Evolutionary conservation across 2,329 filamentous ascomycete genomes (phyloP).

Genomic region (Pseudogymnoascus pannorum): DNA sequence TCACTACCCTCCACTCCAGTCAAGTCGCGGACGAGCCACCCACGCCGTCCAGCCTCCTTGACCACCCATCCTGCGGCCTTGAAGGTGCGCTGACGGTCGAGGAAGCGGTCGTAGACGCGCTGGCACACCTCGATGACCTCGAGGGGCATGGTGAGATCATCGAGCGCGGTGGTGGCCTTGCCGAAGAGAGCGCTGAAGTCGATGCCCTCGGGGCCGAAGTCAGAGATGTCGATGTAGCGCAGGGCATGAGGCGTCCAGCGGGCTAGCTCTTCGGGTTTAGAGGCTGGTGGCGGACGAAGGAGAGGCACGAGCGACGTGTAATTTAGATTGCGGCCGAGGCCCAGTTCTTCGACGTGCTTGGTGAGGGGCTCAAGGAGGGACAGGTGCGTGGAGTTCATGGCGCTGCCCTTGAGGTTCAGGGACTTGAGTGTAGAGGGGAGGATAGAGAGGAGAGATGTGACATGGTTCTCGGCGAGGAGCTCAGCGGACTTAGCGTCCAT

Average conservation of each 20-base stretch:
- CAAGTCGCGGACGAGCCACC: slow-evolving; percentile 54
- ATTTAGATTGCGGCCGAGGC: slow-evolving; percentile 60
- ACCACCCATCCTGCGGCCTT: slow-evolving; percentile 60
- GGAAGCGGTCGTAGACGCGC: slow-evolving; percentile 57
- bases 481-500: slow-evolving; percentile 67
- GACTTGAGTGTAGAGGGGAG: slow-evolving; percentile 63
- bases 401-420: slow-evolving; percentile 68
- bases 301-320: slow-evolving; percentile 47
- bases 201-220: slow-evolving; percentile 55
- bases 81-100: slow-evolving; percentile 33
- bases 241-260: slow-evolving; percentile 52
- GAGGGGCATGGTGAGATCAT: slow-evolving; percentile 55
- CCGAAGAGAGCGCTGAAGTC: slow-evolving; percentile 47
- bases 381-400: slow-evolving; percentile 59
- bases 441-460: slow-evolving; percentile 56
- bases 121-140: slow-evolving; percentile 70
- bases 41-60: slow-evolving; percentile 58
- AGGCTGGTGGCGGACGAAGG: slow-evolving; percentile 16
- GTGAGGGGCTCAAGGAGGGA: slow-evolving; percentile 56
- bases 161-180: slow-evolving; percentile 49
- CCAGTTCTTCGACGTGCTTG: slow-evolving; percentile 69
- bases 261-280: slow-evolving; percentile 29
- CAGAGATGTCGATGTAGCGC: slow-evolving; percentile 70
- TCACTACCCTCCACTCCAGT: slow-evolving; percentile 31
- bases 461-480: slow-evolving; percentile 57